phyloP scores from a whole-genome alignment of 306 rosid species.

The Cicer cuneatum region DNA sequence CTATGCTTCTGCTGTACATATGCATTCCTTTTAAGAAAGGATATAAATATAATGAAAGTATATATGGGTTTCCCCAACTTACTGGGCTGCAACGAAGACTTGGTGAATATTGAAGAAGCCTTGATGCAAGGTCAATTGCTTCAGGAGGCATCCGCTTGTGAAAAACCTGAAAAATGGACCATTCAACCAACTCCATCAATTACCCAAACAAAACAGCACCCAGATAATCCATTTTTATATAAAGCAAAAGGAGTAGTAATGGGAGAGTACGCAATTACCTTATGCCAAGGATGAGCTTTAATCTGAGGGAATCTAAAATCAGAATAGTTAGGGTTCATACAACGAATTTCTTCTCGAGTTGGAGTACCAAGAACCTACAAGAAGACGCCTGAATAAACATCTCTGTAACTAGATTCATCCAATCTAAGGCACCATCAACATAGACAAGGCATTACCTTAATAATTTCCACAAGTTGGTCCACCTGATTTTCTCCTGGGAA shows the following conservation, averaged over 20 bases:
- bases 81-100: slow-evolving; percentile 92
- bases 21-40: neutral
- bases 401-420: slow-evolving; percentile 17
- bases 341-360: slow-evolving; percentile 95
- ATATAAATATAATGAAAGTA: neutral
- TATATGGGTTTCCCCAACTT: slow-evolving; percentile 50
- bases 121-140: slow-evolving; percentile 96
- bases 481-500: slow-evolving; percentile 96
- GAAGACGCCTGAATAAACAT: slow-evolving; percentile 34
- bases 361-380: slow-evolving; percentile 97
- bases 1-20: neutral
- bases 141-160: slow-evolving; percentile 96
- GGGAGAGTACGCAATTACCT: slow-evolving; percentile 59
- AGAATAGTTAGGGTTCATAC: slow-evolving; percentile 93
- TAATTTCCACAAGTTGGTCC: slow-evolving; percentile 95
- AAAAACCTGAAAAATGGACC: slow-evolving; percentile 71
- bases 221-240: slow-evolving; percentile 1
- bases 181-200: slow-evolving; percentile 34
- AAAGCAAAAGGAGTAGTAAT: slow-evolving; percentile 21
- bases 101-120: slow-evolving; percentile 98
- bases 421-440: slow-evolving; percentile 38
- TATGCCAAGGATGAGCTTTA: slow-evolving; percentile 99
- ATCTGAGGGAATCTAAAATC: slow-evolving; percentile 96
- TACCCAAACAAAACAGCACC: neutral
- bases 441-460: slow-evolving; percentile 69